Percentiles rank a stretch among this genome's conserved stretches.
Evolutionary conservation across 805 yeast genomes (phyloP).

Genomic region (Candida sanyiensis): DNA sequence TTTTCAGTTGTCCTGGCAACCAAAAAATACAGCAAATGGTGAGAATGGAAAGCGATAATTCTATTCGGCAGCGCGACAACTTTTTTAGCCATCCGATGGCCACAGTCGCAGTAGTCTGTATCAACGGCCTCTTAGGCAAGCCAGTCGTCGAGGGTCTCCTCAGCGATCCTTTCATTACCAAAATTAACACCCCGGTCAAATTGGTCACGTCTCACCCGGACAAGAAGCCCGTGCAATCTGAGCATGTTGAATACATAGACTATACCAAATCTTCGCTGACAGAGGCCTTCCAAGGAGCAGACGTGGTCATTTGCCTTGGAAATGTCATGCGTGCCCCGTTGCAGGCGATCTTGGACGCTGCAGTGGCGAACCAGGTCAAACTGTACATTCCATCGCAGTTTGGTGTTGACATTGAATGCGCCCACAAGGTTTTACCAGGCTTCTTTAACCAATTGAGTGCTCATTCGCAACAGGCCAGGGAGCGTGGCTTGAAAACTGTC

Average conservation of each 20-base stretch:
- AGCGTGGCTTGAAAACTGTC: constrained; percentile 41
- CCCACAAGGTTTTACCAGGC: constrained; percentile 29
- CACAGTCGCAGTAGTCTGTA: constrained; percentile 46
- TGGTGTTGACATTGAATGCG: constrained; percentile 40
- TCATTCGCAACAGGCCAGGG: constrained; percentile 37
- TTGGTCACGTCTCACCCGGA: constrained; percentile 35
- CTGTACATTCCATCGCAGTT: constrained; percentile 57
- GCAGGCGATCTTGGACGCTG: constrained; percentile 35
- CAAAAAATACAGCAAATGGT: too few species aligned
- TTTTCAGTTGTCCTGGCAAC: too few species aligned
- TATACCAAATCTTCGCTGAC: constrained; percentile 21
- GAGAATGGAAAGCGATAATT: too few species aligned
- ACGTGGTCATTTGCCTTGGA: constrained; percentile 46
- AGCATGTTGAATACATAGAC: constrained; percentile 18
- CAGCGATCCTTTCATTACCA: constrained; percentile 36
- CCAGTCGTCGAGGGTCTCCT: constrained; percentile 42
- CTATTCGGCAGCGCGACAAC: too few species aligned
- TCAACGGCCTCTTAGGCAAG: constrained; percentile 46
- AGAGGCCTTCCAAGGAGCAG: constrained; percentile 42
- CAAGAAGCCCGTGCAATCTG: constrained; percentile 15
- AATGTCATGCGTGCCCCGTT: constrained; percentile 28
- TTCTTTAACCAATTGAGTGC: constrained; percentile 20
- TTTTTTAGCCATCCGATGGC: too few species aligned
- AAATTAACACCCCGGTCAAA: constrained; percentile 42
- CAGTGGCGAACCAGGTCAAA: constrained; percentile 38